Base-by-base conservation (phyloP, 2,329 filamentous ascomycete genomes). In the Curvularia lunata region DNA sequence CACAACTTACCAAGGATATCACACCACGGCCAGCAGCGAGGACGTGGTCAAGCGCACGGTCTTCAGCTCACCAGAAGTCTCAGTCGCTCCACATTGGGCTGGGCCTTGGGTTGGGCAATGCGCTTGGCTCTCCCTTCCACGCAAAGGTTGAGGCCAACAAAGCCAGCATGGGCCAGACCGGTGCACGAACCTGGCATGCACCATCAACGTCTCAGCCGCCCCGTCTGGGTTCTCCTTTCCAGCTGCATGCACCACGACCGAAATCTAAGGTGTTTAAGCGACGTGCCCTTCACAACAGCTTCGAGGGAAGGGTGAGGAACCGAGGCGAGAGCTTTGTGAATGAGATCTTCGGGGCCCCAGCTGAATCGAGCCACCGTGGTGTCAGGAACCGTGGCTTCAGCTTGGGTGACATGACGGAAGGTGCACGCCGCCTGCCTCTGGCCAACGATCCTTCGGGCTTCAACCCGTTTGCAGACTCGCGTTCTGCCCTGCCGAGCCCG, bases 351-450 rank as follows among this genome's bases (percentile, higher is more conserved):
- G 77, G 79, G 53, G 76, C 77, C 32, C 76, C 78, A 38, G 75
- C 78, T 27, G 82, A 85, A 58, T 78, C 79, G 9, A 82, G 83
- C 52, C 81, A 85, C 63, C 82, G 84, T 54, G 82, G 85, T 28
- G 81, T 86, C 32, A 83, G 86, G 40, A 86, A 82, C 64, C 84
- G 86, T 42, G 86, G 86, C 53, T 87, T 86, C 66, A 88, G 85
- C 46, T 80, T 85, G 23, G 83, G 85, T 48, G 84, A 85, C 51
- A 81, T 85, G 58, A 80, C 79, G 60, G 80, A 80, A 27, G 78
- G 81, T 50, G 81, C 78, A 65, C 75, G 79, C 50, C 79, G 82
- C 51, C 77, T 87, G 32, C 79, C 84, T 43, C 80, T 82, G 55
- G 76, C 87, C 4, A 82, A 80, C 4, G 83, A 83, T 6, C 80